Conservation (phyloP, 1,139 yeast genomes). For the Lodderomyces jiufengensis region DNA sequence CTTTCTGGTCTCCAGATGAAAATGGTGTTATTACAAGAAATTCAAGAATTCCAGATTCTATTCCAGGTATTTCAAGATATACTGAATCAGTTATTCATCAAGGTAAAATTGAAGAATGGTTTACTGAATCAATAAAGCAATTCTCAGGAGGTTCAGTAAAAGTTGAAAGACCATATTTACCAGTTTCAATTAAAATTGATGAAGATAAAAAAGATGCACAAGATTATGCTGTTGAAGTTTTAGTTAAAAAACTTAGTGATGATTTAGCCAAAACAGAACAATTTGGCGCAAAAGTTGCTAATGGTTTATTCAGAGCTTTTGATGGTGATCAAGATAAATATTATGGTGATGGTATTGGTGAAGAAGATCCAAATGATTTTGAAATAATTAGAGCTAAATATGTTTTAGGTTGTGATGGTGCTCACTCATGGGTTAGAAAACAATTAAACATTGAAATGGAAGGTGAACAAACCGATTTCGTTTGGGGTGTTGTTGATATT, state of each 20-base stretch:
- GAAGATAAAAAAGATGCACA: slow-evolving; percentile 13
- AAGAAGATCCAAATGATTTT: slow-evolving; percentile 7
- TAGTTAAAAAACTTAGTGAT: slow-evolving; percentile 14
- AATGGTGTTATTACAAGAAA: slow-evolving; percentile 18
- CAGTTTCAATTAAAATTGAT: slow-evolving; percentile 19
- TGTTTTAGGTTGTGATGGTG: slow-evolving; percentile 35
- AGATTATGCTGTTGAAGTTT: slow-evolving; percentile 27
- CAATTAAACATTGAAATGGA: slow-evolving; percentile 22
- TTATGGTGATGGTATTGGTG: slow-evolving; percentile 6
- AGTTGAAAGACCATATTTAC: slow-evolving; percentile 26
- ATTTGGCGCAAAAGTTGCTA: slow-evolving; percentile 18
- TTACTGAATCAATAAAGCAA: slow-evolving; percentile 22
- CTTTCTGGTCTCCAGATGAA: slow-evolving; percentile 24
- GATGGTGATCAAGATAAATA: slow-evolving; percentile 25
- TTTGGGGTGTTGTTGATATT: slow-evolving; percentile 37
- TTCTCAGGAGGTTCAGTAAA: slow-evolving; percentile 19
- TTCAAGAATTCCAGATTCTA: slow-evolving; percentile 25
- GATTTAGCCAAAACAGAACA: slow-evolving; percentile 20
- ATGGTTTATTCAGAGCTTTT: slow-evolving; percentile 29
- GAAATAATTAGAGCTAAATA: slow-evolving; percentile 27
- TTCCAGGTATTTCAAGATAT: slow-evolving; percentile 27
- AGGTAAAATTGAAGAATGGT: slow-evolving; percentile 28
- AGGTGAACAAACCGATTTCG: slow-evolving; percentile 33
- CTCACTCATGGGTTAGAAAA: slow-evolving; percentile 34
- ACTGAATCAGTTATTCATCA: slow-evolving; percentile 30